phyloP scores from a whole-genome alignment of 2,329 filamentous ascomycete species.

The Nemania sp. region DNA sequence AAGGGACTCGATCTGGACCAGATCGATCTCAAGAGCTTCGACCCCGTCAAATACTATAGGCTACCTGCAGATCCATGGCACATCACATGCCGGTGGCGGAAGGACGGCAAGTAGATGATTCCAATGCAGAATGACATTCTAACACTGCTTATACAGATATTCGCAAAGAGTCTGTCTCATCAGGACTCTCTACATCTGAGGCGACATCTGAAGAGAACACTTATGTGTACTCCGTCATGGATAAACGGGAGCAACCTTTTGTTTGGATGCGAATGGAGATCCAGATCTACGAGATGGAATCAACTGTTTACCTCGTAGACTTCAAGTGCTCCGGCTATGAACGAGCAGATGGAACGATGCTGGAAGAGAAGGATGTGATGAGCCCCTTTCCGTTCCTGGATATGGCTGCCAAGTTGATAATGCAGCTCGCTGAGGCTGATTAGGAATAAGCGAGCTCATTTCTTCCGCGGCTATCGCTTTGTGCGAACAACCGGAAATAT shows the following conservation, averaged over 20 bases:
- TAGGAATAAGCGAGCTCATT: slow-evolving; percentile 35
- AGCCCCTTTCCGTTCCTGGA: slow-evolving; percentile 96
- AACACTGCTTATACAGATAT: slow-evolving; percentile 41
- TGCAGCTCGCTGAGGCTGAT: slow-evolving; percentile 85
- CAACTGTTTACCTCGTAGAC: slow-evolving; percentile 91
- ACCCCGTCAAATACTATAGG: slow-evolving; percentile 68
- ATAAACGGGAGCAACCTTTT: slow-evolving; percentile 61
- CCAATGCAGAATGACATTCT: slow-evolving; percentile 40
- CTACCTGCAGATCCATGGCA: slow-evolving; percentile 96
- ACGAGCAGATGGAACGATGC: slow-evolving; percentile 68
- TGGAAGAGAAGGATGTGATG: slow-evolving; percentile 93
- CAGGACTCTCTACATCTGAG: slow-evolving; percentile 35
- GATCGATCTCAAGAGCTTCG: slow-evolving; percentile 45
- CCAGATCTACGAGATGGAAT: slow-evolving; percentile 92
- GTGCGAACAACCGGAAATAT: not conserved
- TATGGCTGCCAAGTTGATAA: slow-evolving; percentile 87
- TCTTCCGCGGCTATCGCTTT: not conserved
- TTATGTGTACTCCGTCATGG: slow-evolving; percentile 46
- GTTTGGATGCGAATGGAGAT: slow-evolving; percentile 96
- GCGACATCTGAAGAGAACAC: slow-evolving; percentile 48
- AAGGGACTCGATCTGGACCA: slow-evolving; percentile 34
- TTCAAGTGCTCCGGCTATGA: slow-evolving; percentile 99
- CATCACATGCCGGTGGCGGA: slow-evolving; percentile 86
- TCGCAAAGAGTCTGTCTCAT: slow-evolving; percentile 40
- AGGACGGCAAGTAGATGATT: slow-evolving; percentile 65